Conservation (phyloP, 768 basidiomycete genomes). For the Pleurotus eryngii region DNA sequence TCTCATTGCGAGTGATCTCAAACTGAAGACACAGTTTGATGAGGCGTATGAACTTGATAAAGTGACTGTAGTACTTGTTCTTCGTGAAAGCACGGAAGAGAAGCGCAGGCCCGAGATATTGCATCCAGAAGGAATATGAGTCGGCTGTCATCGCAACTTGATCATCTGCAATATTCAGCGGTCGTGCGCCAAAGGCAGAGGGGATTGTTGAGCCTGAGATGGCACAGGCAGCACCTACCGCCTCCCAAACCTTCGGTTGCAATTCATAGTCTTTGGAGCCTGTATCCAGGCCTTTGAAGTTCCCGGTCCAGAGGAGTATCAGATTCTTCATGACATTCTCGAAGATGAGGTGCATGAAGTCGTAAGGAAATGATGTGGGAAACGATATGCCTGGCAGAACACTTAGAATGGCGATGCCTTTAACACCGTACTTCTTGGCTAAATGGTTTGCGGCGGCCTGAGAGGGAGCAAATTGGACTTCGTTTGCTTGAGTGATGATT, state of each 20-base stretch:
- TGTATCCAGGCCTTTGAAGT: slow-evolving; percentile 36
- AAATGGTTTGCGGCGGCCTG: slow-evolving; percentile 18
- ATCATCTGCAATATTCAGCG: slow-evolving; percentile 31
- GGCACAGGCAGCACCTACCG: slow-evolving; percentile 29
- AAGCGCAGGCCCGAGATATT: slow-evolving; percentile 35
- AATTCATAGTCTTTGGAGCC: slow-evolving; percentile 28
- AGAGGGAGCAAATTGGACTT: slow-evolving; percentile 22
- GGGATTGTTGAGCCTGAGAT: slow-evolving; percentile 33
- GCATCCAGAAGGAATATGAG: slow-evolving; percentile 35
- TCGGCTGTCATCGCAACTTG: slow-evolving; percentile 29
- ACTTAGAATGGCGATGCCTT: slow-evolving; percentile 27
- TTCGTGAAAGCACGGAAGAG: slow-evolving; percentile 28
- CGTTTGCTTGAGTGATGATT: slow-evolving; percentile 20
- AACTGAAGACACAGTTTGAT: slow-evolving; percentile 34
- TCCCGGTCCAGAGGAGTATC: slow-evolving; percentile 35
- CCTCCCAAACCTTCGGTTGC: slow-evolving; percentile 32
- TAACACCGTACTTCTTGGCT: slow-evolving; percentile 29
- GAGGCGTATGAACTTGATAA: slow-evolving; percentile 34
- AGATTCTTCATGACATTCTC: slow-evolving; percentile 43
- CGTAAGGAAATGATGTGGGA: slow-evolving; percentile 39
- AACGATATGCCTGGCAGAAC: slow-evolving; percentile 29
- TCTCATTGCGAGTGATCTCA: slow-evolving; percentile 22
- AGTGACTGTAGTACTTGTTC: slow-evolving; percentile 38
- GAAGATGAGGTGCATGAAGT: slow-evolving; percentile 49
- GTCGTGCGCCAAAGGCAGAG: slow-evolving; percentile 28